These are phyloP conservation scores for Dothiorella sarmentorum DNA, from an alignment of 2,329 filamentous ascomycete genomes.

Conservation along the genomic window DNA sequence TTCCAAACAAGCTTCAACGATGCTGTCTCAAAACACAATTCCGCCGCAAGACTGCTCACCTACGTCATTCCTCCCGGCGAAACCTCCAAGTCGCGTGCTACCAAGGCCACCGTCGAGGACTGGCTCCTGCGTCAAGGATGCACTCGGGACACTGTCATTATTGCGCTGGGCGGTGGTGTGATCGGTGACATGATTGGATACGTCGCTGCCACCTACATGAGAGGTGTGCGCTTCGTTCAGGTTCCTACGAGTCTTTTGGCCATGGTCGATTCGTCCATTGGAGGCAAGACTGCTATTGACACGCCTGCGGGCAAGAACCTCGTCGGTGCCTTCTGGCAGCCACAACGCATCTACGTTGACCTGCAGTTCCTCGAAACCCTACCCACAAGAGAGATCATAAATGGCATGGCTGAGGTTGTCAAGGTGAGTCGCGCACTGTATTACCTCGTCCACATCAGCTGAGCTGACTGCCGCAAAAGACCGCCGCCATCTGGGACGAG, in stretches of 20 bases:
- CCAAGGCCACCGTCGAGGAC: conserved; percentile 93
- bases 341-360: conserved; percentile 90
- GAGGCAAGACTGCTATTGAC: conserved; percentile 97
- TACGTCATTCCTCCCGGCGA: conserved; percentile 93
- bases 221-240: conserved; percentile 91
- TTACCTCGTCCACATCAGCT: background rate
- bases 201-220: conserved; percentile 97
- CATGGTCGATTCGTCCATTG: conserved; percentile 98
- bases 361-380: conserved; percentile 86
- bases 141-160: conserved; percentile 89
- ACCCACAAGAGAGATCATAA: conserved; percentile 89
- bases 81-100: conserved; percentile 86
- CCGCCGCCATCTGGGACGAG: conserved; percentile 93
- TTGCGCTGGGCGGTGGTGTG: conserved; percentile 91
- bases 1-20: conserved; percentile 67
- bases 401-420: conserved; percentile 97
- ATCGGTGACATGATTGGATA: conserved; percentile 98
- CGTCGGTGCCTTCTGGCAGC: conserved; percentile 95
- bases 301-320: conserved; percentile 95
- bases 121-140: conserved; percentile 94
- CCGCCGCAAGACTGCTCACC: conserved; percentile 68
- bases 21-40: conserved; percentile 42
- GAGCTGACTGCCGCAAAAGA: conserved; percentile 46
- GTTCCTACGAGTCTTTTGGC: conserved; percentile 91
- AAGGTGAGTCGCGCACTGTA: conserved; percentile 51